Evolutionary conservation across 176 grass and related monocot genomes (phyloP), one percentile per base, ranked within the genome.

Genomic region (Coix lacrymajobi): DNA sequence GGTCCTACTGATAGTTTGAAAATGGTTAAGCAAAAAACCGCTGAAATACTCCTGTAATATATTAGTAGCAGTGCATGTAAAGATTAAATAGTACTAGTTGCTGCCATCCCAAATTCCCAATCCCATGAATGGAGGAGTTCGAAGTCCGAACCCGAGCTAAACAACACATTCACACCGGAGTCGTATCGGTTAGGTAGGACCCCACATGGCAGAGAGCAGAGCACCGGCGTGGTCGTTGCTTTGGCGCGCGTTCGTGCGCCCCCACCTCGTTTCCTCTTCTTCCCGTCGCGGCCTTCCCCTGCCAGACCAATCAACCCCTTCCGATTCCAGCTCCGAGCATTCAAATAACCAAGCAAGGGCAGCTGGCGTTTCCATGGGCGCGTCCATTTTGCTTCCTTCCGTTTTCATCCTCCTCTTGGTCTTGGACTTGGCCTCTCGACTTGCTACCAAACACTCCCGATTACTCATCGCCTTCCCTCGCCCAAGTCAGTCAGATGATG

Each of bases 291-390:
- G 39, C 10, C 63, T 22, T 15, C 45, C 31, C 33, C 13, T 13
- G 20, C 34, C 51, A 25, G 44, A 31, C 52, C 36, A 62, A 71
- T 44, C 80, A 33, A 17, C 48, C 79, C 48, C 66, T 56, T 38
- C 19, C 19, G 20, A 52, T 20, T 68, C 44, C 31, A 11, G 40
- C 78, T 20, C 76, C 76, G 8, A 3, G 40, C 79, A 80, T 80
- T 80, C 78, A 81, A 81, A 81, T 81, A 81, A 81, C 65, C 56
- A 16, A 48, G 67, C 38, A 62, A 5, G 45, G 19, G 78, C 78
- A 80, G 46, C 62, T 81, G 78, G 62, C 77, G 39, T 66, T 13
- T 11, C 76, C 61, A 65, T 37, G 45, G 64, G 15, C 63, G 37
- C 26, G 0, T 41, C 5, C 11, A 29, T 4, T 16, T 24, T 24